Conservation (phyloP, 257 asterid genomes). For the Verbascum thapsus region DNA sequence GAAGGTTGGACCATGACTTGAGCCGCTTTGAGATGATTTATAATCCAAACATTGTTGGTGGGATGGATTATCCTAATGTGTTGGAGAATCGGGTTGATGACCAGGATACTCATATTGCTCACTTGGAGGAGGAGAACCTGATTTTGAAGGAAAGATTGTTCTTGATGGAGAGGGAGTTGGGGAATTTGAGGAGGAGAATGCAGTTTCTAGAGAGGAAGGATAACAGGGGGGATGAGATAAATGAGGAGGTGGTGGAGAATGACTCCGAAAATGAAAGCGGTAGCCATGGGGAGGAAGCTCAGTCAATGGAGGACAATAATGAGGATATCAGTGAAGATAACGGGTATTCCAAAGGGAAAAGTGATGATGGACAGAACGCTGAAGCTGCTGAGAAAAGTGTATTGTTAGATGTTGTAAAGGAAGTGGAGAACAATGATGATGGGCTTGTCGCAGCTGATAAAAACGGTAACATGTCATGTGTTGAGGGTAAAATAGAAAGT, state of each 20-base stretch:
- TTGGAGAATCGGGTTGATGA: slow-evolving; percentile 83
- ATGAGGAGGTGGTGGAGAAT: slow-evolving; percentile 67
- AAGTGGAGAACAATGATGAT: slow-evolving; percentile 20
- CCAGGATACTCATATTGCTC: slow-evolving; percentile 78
- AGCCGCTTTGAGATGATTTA: slow-evolving; percentile 84
- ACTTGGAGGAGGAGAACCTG: slow-evolving; percentile 75
- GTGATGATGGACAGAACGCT: slow-evolving; percentile 11
- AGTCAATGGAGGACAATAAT: slow-evolving; percentile 52
- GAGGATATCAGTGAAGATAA: slow-evolving; percentile 47
- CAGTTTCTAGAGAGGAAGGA: slow-evolving; percentile 57
- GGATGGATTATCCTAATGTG: slow-evolving; percentile 54
- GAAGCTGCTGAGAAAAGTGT: slow-evolving; percentile 22
- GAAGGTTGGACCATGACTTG: slow-evolving; percentile 81
- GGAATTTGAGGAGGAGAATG: slow-evolving; percentile 71
- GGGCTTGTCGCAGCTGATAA: slow-evolving; percentile 16
- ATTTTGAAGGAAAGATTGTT: slow-evolving; percentile 78
- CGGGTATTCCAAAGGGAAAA: slow-evolving; percentile 29
- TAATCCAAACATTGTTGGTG: slow-evolving; percentile 47
- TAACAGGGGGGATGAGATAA: slow-evolving; percentile 40
- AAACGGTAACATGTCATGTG: not conserved
- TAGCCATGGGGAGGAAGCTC: slow-evolving; percentile 56
- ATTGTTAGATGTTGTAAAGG: slow-evolving; percentile 17
- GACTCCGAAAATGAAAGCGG: slow-evolving; percentile 66
- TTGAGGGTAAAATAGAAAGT: slow-evolving; percentile 21
- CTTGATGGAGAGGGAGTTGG: slow-evolving; percentile 77